phyloP scores from a whole-genome alignment of 2,329 filamentous ascomycete genomes.

The Cordyceps farinosa region DNA sequence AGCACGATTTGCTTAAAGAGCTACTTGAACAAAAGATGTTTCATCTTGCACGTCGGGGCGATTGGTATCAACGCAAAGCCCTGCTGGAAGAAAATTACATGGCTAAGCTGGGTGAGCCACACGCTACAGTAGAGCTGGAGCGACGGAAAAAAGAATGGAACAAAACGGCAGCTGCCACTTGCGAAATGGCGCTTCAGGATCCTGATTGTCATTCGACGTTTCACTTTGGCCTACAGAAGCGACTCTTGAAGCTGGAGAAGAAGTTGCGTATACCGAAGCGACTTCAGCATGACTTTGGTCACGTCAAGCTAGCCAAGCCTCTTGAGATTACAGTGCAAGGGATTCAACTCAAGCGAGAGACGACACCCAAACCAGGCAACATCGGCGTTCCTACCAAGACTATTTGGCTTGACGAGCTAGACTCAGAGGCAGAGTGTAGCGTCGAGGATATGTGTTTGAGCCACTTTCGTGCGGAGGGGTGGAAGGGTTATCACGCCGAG shows the following conservation, averaged over 20 bases:
- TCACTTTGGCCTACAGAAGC: conserved; percentile 92
- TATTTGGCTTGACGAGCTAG: conserved; percentile 77
- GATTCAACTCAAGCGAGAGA: conserved; percentile 66
- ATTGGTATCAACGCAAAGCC: conserved; percentile 95
- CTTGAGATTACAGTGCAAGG: conserved; percentile 73
- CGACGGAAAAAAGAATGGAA: conserved; percentile 80
- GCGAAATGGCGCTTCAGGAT: conserved; percentile 83
- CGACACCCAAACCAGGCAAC: conserved; percentile 38
- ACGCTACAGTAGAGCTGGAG: conserved; percentile 36
- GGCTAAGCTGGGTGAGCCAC: conserved; percentile 54
- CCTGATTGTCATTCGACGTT: conserved; percentile 86
- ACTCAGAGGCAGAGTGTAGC: conserved; percentile 68
- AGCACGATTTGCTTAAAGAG: conserved; percentile 70
- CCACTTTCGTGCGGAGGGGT: conserved; percentile 76
- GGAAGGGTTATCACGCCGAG: conserved; percentile 94
- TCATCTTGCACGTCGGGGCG: conserved; percentile 76
- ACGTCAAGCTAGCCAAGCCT: conserved; percentile 74
- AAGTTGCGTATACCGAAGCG: conserved; percentile 77
- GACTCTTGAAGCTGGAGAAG: conserved; percentile 86
- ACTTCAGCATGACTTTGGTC: conserved; percentile 87
- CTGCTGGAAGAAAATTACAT: conserved; percentile 95
- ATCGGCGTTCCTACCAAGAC: conserved; percentile 63
- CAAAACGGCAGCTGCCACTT: conserved; percentile 70
- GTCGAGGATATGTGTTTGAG: conserved; percentile 95
- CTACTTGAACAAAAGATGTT: conserved; percentile 80